phyloP scores from a whole-genome alignment of 306 rosid species.

The Vigna nakashimae region DNA sequence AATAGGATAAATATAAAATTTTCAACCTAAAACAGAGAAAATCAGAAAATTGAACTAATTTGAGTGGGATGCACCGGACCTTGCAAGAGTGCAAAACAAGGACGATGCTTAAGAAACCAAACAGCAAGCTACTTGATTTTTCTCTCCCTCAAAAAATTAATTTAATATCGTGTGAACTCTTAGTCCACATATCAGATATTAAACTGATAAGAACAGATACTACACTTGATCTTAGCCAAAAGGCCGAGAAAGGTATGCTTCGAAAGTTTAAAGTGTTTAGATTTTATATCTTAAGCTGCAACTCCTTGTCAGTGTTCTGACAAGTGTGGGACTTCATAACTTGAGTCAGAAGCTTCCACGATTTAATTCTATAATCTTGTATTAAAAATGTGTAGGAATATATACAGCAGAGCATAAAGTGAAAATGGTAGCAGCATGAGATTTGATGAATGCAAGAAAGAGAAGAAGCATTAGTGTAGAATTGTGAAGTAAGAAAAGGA shows the following conservation, averaged over 20 bases:
- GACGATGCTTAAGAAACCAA: background rate
- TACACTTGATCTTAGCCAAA: slow-evolving; percentile 51
- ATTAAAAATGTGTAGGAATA: background rate
- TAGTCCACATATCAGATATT: slow-evolving; percentile 44
- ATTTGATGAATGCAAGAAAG: background rate
- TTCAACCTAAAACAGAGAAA: too few relatives aligned
- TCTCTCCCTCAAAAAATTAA: slow-evolving; percentile 9
- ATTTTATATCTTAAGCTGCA: background rate
- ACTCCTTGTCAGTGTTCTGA: background rate
- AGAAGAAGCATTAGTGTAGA: background rate
- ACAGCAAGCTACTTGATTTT: background rate
- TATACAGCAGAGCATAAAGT: background rate
- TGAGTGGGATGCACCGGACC: background rate
- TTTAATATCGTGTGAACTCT: slow-evolving; percentile 26
- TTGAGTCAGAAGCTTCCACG: background rate
- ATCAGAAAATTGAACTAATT: too few relatives aligned
- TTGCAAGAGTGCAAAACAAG: background rate
- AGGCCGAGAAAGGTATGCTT: slow-evolving; percentile 43
- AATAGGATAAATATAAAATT: too few relatives aligned
- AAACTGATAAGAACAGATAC: slow-evolving; percentile 49
- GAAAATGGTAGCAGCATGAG: background rate
- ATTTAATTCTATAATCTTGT: too few relatives aligned
- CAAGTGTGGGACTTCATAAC: background rate
- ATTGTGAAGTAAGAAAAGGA: background rate
- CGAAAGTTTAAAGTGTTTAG: accelerated